Conservation (phyloP, 2,329 filamentous ascomycete species). For the Xylaria sp. region DNA sequence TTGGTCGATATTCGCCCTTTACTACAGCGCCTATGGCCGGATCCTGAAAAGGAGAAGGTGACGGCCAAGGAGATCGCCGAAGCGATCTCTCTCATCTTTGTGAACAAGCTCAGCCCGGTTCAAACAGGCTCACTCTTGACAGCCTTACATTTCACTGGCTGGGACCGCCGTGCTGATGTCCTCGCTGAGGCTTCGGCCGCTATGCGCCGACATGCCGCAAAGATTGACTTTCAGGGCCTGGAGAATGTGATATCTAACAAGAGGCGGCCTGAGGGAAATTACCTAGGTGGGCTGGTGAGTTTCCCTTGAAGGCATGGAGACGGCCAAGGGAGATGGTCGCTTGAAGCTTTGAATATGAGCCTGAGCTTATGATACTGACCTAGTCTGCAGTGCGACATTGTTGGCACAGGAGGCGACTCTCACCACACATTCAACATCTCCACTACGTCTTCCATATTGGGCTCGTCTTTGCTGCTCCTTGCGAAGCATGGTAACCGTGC, state of each 20-base stretch:
- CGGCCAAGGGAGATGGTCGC: background rate
- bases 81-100: slow-evolving; percentile 93
- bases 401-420: slow-evolving; percentile 94
- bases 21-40: slow-evolving; percentile 77
- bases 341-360: background rate
- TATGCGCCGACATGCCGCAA: slow-evolving; percentile 84
- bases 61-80: slow-evolving; percentile 84
- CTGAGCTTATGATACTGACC: slow-evolving; percentile 8
- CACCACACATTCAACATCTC: slow-evolving; percentile 99
- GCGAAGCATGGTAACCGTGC: slow-evolving; percentile 97
- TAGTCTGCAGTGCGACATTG: slow-evolving; percentile 78
- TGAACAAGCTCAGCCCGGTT: slow-evolving; percentile 85
- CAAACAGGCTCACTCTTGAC: slow-evolving; percentile 90
- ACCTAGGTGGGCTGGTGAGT: slow-evolving; percentile 84
- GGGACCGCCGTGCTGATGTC: slow-evolving; percentile 86
- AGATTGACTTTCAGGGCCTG: slow-evolving; percentile 74
- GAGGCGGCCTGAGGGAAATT: slow-evolving; percentile 75
- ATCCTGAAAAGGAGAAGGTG: slow-evolving; percentile 61
- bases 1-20: slow-evolving; percentile 74
- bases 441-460: slow-evolving; percentile 92
- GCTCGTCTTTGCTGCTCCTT: slow-evolving; percentile 83
- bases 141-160: slow-evolving; percentile 88
- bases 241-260: slow-evolving; percentile 68
- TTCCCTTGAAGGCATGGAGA: background rate
- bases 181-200: slow-evolving; percentile 84